Base-by-base conservation (phyloP, 352 stramenopile species). In the Phytophthora pisi region DNA sequence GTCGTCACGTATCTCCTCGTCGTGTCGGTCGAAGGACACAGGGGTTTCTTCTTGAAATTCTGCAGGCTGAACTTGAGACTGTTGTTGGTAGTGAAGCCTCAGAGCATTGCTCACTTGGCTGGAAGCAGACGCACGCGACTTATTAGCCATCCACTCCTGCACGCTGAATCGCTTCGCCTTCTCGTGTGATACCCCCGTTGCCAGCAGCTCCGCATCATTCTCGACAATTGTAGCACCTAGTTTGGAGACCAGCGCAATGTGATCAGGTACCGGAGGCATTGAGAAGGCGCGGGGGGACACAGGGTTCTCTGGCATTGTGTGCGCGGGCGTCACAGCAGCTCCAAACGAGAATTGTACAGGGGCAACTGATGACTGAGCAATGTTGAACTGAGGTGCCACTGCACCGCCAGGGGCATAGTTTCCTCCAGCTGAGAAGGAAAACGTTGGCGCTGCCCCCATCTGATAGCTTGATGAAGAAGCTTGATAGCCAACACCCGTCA, bases 101-200 rank as follows among this genome's bases (percentile, higher is more conserved):
- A 78, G 51, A 3, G 46, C 57, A 16, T 66, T 64, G 60, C 51
- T 76, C 18, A 66, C 43, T 67, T 82, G 64, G 16, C 43, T 74
- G 3, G 72, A 68, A 2, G 47, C 56, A n/a, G 72, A 82, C 4
- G 51, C 28, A 2, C 78, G 80, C 6, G 73, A 74, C 49, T 91
- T 91, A 49, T 54, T 91, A 2, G 82, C 81, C 57, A 93, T 90
- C 82, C 84, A 91, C 53, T 93, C 81, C 49, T 93, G 78, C 6
- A 93, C 85, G 63, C 82, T 91, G 7, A 91, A 80, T 13, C 66
- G 75, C 38, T 71, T 82, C 0, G 72, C 81, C 45, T 86, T 88
- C 28, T 93, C 85, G 40, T 93, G 85, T 7, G 85, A 91, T 28
- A 93, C 85, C 1, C 85, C 85, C 2, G 76, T 76, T 2, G 77